A percentile compares a stretch with the other conserved stretches of the same genome.
Evolutionary conservation across 208 protist species (phyloP).

Genomic region (Leishmania lainsoni): DNA sequence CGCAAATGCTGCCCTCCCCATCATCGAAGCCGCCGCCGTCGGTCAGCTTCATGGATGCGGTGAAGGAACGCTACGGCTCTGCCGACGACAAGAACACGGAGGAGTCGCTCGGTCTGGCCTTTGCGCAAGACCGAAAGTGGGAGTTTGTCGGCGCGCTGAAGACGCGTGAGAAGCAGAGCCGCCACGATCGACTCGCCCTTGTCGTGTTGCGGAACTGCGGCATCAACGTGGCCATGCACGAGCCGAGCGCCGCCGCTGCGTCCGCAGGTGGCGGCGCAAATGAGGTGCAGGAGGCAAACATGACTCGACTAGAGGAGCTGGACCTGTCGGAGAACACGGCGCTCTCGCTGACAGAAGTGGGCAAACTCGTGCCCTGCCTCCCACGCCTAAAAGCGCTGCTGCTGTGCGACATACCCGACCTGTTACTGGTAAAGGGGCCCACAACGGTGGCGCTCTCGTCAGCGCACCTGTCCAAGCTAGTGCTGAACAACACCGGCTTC

Average conservation of each 20-base stretch:
- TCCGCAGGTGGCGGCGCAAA: background rate
- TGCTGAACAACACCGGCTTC: constrained; percentile 80
- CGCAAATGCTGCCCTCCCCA: constrained; percentile 3
- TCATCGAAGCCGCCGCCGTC: background rate
- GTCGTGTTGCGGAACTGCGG: constrained; percentile 64
- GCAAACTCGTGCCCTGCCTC: constrained; percentile 55
- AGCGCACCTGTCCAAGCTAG: constrained; percentile 59
- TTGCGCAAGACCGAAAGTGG: constrained; percentile 65
- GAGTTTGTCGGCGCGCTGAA: constrained; percentile 85
- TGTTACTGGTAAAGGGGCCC: constrained; percentile 26
- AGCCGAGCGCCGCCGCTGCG: constrained; percentile 13
- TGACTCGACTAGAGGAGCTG: constrained; percentile 61
- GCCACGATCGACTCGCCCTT: constrained; percentile 60
- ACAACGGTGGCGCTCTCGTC: constrained; percentile 31
- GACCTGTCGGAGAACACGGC: constrained; percentile 73
- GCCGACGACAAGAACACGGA: constrained; percentile 43
- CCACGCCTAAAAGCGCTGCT: constrained; percentile 64
- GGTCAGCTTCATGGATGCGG: constrained; percentile 80
- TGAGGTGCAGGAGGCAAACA: constrained; percentile 42
- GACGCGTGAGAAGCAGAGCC: constrained; percentile 56
- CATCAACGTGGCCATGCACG: constrained; percentile 58
- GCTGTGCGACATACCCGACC: constrained; percentile 57
- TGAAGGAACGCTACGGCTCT: constrained; percentile 79
- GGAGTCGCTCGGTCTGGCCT: constrained; percentile 28
- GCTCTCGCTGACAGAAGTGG: constrained; percentile 61